Evolutionary conservation across 2,329 filamentous ascomycete genomes (phyloP), one percentile per base, ranked within the genome.

Genomic region (Penicillium sp.): DNA sequence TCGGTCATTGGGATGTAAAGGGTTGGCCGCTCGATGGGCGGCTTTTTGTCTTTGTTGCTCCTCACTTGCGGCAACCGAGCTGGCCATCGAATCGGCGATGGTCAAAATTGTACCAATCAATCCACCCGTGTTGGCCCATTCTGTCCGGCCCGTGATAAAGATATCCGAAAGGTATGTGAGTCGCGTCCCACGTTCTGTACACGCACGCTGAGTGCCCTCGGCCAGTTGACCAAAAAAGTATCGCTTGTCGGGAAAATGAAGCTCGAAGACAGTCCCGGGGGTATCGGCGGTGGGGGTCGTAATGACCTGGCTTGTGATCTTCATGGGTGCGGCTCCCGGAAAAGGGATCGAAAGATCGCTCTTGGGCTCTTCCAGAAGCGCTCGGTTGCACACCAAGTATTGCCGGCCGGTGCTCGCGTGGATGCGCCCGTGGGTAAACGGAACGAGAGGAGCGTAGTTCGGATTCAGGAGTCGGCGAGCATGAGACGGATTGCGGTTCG

Each of bases 201-300:
- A 72, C 32, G 81, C 79, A 40, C 92, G 77, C 68, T 96, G 92
- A 0, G 84, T 84, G 11, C 90, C 92, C 64, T 98, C 92, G 7
- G 80, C 70, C 11, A 90, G 62, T 54, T 84, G 82, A 13, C 92
- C 92, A 56, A 98, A 84, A 11, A 95, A 52, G 63, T 98, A 98
- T 40, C 85, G 77, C 53, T 83, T 82, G 54, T 80, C 77, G 52
- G 90, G 85, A 56, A 88, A 89, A 59, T 90, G 81, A 5, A 98
- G 71, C 25, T 87, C 60, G 20, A 96, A 62, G 33, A 78, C 76
- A 2, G 86, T 85, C 37, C 90, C 90, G 1, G 82, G 77, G 13
- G 88, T 95, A 65, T 98, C 92, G 42, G 82, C 83, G 50, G 90
- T 92, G 10, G 90, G 90, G 42, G 84, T 84, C 12, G 82, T 84